phyloP scores from a whole-genome alignment of 495 filamentous ascomycete species.

The Talaromyces thailandensis region DNA sequence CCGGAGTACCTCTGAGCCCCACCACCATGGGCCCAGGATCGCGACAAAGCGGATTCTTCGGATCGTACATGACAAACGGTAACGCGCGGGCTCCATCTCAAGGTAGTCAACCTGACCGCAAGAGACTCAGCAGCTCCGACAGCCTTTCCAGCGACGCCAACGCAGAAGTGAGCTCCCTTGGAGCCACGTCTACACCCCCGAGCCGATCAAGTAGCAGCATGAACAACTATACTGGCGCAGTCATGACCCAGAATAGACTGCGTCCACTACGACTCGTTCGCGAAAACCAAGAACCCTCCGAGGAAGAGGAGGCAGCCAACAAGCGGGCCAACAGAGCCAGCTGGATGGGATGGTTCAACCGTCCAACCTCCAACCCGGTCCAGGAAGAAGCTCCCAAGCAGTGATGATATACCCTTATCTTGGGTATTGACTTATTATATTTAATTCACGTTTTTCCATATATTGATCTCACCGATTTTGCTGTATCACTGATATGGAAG shows the following conservation, averaged over 20 bases:
- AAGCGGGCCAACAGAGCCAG: constrained; percentile 53
- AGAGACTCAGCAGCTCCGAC: constrained; percentile 44
- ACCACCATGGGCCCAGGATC: constrained; percentile 35
- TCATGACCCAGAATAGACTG: constrained; percentile 68
- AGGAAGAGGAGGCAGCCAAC: constrained; percentile 41
- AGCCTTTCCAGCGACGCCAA: constrained; percentile 53
- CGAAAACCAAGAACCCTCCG: constrained; percentile 43
- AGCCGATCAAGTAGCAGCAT: constrained; percentile 44
- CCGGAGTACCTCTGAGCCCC: constrained; percentile 45
- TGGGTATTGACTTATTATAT: neutral
- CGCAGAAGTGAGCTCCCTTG: constrained; percentile 36
- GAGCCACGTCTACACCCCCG: constrained; percentile 45
- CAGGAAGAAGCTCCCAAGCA: constrained; percentile 3
- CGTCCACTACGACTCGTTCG: constrained; percentile 82
- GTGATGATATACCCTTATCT: neutral
- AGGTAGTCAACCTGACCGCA: constrained; percentile 34
- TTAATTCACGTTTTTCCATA: neutral
- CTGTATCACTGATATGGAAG: neutral
- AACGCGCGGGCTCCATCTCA: constrained; percentile 43
- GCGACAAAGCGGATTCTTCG: constrained; percentile 33
- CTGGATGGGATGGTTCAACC: constrained; percentile 54
- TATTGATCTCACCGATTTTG: neutral
- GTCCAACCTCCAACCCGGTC: constrained; percentile 1
- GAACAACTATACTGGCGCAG: constrained; percentile 45
- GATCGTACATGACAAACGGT: constrained; percentile 31